A percentile compares a stretch with the other conserved stretches of the same genome.
These are phyloP conservation scores for Leptodontidium sp. DNA, from an alignment of 2,329 filamentous ascomycete genomes.

Conservation along the genomic window DNA sequence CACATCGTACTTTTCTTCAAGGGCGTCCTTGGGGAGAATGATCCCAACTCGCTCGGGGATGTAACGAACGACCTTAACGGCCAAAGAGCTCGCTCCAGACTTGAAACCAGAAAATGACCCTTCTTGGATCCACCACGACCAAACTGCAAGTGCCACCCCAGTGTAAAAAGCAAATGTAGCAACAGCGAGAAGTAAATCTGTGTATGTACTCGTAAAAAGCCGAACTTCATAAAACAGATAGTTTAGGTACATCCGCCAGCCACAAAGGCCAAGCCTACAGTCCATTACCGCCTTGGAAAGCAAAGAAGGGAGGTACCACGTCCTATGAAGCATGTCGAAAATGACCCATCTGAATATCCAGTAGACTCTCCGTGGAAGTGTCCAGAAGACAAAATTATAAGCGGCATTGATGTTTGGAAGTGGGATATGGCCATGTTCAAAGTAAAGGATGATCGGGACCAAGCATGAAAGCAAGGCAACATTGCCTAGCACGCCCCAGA, in stretches of 20 bases:
- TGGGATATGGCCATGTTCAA: not conserved
- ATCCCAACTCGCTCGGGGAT: not conserved
- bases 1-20: not conserved
- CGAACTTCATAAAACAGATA: not conserved
- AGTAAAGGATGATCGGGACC: not conserved
- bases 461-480: not conserved
- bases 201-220: not conserved
- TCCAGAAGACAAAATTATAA: not conserved
- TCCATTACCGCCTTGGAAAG: not conserved
- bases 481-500: conserved; percentile 1
- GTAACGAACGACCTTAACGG: not conserved
- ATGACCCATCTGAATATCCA: not conserved
- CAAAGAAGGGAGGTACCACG: not conserved
- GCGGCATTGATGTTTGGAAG: not conserved
- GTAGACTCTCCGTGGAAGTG: not conserved
- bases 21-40: not conserved
- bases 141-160: not conserved
- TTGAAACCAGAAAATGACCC: not conserved
- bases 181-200: not conserved
- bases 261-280: not conserved
- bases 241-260: not conserved
- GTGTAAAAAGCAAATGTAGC: not conserved
- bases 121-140: conserved; percentile 1
- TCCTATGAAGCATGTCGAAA: not conserved
- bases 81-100: not conserved